Percentiles rank a stretch among this genome's conserved stretches.
phyloP scores from a whole-genome alignment of 2,329 filamentous ascomycete genomes.

The Camptophora hylomeconis region DNA sequence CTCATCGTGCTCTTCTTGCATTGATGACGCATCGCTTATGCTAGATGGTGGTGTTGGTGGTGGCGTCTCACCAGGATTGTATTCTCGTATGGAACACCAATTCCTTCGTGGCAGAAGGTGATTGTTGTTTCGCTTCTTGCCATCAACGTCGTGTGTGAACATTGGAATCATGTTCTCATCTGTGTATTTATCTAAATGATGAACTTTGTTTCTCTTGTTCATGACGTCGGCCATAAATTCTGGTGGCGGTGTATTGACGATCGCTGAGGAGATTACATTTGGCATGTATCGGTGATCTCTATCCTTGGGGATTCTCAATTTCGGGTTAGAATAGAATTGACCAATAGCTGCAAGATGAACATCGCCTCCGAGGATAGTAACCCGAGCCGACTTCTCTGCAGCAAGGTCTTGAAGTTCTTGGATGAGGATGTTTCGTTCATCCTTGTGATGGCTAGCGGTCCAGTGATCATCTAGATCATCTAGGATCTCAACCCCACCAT shows the following conservation, averaged over 20 bases:
- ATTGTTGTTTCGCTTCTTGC: constrained; percentile 82
- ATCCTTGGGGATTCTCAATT: constrained; percentile 70
- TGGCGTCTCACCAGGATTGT: constrained; percentile 65
- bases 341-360: constrained; percentile 87
- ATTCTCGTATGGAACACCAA: constrained; percentile 86
- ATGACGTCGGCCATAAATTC: constrained; percentile 81
- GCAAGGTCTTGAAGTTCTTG: constrained; percentile 88
- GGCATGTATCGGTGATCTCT: constrained; percentile 93
- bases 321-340: constrained; percentile 88
- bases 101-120: constrained; percentile 78
- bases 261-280: constrained; percentile 86
- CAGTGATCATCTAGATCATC: constrained; percentile 94
- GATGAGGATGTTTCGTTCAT: constrained; percentile 73
- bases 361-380: constrained; percentile 87
- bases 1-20: constrained; percentile 9
- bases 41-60: constrained; percentile 49
- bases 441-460: constrained; percentile 91
- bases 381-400: constrained; percentile 77
- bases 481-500: constrained; percentile 80
- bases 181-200: constrained; percentile 55
- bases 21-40: constrained; percentile 24
- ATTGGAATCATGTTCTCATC: constrained; percentile 95
- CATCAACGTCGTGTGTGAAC: constrained; percentile 79
- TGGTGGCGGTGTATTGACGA: constrained; percentile 81
- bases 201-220: constrained; percentile 77